These are phyloP conservation scores for Acacia acuminata DNA, from an alignment of 306 rosid species.

Conservation along the genomic window DNA sequence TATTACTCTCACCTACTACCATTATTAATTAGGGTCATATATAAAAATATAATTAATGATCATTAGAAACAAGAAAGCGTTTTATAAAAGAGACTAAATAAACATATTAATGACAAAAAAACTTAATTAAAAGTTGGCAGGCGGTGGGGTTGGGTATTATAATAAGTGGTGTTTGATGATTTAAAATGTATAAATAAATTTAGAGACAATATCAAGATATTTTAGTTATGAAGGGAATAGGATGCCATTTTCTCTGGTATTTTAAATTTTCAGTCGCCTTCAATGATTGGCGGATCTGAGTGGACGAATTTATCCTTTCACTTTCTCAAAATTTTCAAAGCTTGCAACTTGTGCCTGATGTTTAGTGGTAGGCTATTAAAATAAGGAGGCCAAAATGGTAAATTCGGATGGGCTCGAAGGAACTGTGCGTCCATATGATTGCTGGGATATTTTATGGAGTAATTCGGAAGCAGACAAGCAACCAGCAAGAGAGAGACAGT, in stretches of 20 bases:
- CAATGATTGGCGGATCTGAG: neutral
- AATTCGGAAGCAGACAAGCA: neutral
- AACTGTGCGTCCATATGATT: neutral
- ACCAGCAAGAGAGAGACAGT: neutral
- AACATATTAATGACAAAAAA: no score
- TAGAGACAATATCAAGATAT: neutral
- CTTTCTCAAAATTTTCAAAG: neutral
- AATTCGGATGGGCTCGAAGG: neutral
- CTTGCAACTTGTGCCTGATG: neutral
- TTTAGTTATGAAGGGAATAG: neutral
- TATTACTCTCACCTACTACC: no score
- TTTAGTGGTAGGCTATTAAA: neutral
- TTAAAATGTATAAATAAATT: no score
- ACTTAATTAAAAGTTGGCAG: neutral
- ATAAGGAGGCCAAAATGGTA: neutral
- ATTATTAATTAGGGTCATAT: no score
- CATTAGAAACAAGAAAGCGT: no score
- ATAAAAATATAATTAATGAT: no score
- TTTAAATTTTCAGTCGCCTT: neutral
- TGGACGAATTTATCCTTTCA: conserved; percentile 1
- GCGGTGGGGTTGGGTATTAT: neutral
- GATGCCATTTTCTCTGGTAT: neutral
- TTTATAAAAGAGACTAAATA: no score
- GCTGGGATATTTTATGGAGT: neutral
- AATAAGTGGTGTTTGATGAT: neutral